Base-by-base conservation (phyloP, 306 rosid genomes). In the Purshia tridentata region DNA sequence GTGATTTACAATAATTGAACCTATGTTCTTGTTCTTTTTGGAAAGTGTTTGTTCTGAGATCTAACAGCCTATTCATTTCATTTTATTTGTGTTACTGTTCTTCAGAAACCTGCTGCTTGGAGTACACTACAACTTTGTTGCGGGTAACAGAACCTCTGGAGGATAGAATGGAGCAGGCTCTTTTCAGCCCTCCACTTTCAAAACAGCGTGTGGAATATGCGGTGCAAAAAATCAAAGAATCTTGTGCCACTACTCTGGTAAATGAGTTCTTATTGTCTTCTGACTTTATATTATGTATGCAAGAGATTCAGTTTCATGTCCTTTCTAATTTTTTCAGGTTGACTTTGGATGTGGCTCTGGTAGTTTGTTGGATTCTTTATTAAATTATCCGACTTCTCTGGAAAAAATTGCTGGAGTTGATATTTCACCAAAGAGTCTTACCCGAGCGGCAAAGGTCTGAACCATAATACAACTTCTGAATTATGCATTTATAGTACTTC, bases 301-400 rank as follows among this genome's bases (percentile, higher is more conserved):
- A 65, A 56, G 58, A 39, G 19, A 75, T 48, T 65, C 44, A 76
- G 48, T 75, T 81, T 81, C 65, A 85, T 81, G 45, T 73, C 86
- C 58, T 19, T 20, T 6, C 48, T 73, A 61, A 70, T 67, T 49
- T 65, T 76, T 70, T 29, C 89, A 94, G 99, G 86, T 91, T 84
- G 99, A 94, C 84, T 94, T 94, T 74, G 99, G 99, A 77, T 91
- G 99, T 84, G 99, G 99, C 68, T 84, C 99, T 72, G 99, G 99
- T 81, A 91, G 99, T 80, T 89, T 94, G 83, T 85, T 94, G 90
- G 99, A 94, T 73, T 89, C 97, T 54, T 76, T 94, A 72, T 75
- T 91, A 77, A 91, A 90, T 63, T 89, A 91, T 75, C 76, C 72
- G 41, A 89, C 88, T 29, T 78, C 96, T 58, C 79, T 91, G 59